These are phyloP conservation scores for Hymenoscyphus albidus DNA, from an alignment of 2,329 filamentous ascomycete genomes.

Conservation along the genomic window DNA sequence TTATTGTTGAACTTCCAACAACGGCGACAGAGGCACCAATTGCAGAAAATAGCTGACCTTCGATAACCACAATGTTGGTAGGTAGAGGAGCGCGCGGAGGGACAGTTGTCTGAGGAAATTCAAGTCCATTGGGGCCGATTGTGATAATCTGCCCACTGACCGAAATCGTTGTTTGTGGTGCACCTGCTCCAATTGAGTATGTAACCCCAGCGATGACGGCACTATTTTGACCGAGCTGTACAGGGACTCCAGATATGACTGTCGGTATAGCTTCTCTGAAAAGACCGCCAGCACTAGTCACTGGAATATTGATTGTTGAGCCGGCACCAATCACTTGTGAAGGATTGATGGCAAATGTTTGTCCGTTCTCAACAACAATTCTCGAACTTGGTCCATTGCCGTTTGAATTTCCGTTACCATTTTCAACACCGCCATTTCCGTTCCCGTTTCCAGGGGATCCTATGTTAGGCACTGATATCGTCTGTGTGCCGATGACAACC, in stretches of 20 bases:
- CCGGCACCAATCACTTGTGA: conserved; percentile 26
- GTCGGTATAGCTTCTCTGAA: conserved; percentile 18
- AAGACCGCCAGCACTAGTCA: conserved; percentile 12
- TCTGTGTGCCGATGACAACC: conserved; percentile 27
- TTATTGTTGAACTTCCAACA: conserved; percentile 20
- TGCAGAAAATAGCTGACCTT: conserved; percentile 22
- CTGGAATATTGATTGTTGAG: conserved; percentile 23
- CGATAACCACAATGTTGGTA: conserved; percentile 27
- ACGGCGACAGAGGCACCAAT: conserved; percentile 23
- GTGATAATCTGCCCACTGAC: conserved; percentile 25
- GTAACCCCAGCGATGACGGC: conserved; percentile 24
- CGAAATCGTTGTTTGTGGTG: conserved; percentile 22
- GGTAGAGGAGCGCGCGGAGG: conserved; percentile 16
- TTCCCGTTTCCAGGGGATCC: not conserved
- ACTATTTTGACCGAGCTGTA: conserved; percentile 16
- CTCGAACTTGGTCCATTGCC: not conserved
- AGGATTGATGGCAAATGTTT: conserved; percentile 30
- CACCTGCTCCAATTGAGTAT: conserved; percentile 25
- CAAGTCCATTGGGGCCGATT: conserved; percentile 25
- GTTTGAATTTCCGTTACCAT: not conserved
- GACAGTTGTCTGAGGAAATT: conserved; percentile 25
- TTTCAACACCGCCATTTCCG: not conserved
- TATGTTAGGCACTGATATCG: conserved; percentile 16
- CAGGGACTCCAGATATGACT: conserved; percentile 21
- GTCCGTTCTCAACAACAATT: conserved; percentile 24